Evolutionary conservation across 495 filamentous ascomycete species (phyloP), one percentile per base, ranked within the genome.

Genomic region (Penicillium maclennaniae): DNA sequence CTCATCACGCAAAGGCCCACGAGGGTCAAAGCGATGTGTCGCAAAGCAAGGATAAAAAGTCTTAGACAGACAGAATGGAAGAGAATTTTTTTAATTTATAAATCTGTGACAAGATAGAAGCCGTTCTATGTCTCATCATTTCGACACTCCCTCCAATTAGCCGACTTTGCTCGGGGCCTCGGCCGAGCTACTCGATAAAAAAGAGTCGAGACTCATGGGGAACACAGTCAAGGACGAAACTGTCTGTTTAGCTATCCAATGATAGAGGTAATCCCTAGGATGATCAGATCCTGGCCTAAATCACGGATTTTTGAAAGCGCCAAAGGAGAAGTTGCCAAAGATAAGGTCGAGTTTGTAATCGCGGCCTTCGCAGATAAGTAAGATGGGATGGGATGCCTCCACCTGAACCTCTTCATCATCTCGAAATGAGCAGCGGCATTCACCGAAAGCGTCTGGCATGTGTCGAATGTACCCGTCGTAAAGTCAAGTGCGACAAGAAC

Each of bases 401-500:
- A n/a, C 28, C 39, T 10, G 12, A 12, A 28, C 47, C 47, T 49
- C 19, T n/a, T 26, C 16, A 25, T n/a, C 28, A 21, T 20, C 6
- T n/a, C n/a, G 20, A 40, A 5, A 60, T 60, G 53, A 55, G 52
- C 43, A 47, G 47, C 31, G 53, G 53, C 2, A 51, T 60, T 28
- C 44, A 60, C 39, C 62, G 60, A 41, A 60, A 64, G 38, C 53
- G 63, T 12, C 54, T 69, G 20, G 53, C 62, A n/a, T 66, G 63
- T 46, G 51, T 55, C 7, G 58, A 68, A 45, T 66, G 63, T 41
- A 68, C 62, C 3, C 53, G 63, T 17, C 59, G 65, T 28, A 61
- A 66, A 51, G 59, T 66, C 28, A 61, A 63, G 26, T 69, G 59
- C 17, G 63, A 69, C 56, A 69, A 67, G 49, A 60, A 59, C 3